phyloP scores from a whole-genome alignment of 768 basidiomycete genomes.

The Boletus rubroflammeus region DNA sequence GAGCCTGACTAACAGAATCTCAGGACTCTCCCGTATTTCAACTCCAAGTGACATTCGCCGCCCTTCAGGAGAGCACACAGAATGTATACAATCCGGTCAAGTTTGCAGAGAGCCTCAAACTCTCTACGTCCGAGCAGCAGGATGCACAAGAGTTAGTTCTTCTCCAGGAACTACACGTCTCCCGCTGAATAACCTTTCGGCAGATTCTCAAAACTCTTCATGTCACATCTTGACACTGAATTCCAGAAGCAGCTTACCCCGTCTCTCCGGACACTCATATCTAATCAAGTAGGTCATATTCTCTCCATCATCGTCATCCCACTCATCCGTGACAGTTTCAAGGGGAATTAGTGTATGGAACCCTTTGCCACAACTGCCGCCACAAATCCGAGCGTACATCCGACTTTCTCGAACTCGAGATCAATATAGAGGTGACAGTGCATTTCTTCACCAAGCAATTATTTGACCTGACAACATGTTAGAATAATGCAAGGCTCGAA shows the following conservation, averaged over 20 bases:
- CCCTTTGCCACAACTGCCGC: conserved; percentile 68
- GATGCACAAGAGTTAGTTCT: conserved; percentile 87
- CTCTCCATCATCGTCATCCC: background rate
- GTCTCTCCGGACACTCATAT: conserved; percentile 62
- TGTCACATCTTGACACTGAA: conserved; percentile 82
- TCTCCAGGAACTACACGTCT: background rate
- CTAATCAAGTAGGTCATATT: conserved; percentile 54
- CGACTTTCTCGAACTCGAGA: conserved; percentile 86
- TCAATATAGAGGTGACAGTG: conserved; percentile 64
- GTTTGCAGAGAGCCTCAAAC: conserved; percentile 78
- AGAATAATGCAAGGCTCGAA: conserved; percentile 74
- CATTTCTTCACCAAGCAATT: background rate
- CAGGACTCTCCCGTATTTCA: conserved; percentile 79
- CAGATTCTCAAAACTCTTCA: conserved; percentile 94
- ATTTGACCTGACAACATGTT: background rate
- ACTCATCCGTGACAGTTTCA: conserved; percentile 60
- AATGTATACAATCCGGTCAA: conserved; percentile 78
- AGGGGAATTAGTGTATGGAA: conserved; percentile 79
- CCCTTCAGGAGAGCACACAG: conserved; percentile 69
- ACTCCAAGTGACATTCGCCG: conserved; percentile 78
- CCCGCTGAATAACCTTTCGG: conserved; percentile 2
- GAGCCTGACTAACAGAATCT: background rate
- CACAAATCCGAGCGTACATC: conserved; percentile 62
- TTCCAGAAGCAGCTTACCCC: conserved; percentile 77
- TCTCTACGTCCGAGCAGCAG: conserved; percentile 85